A percentile compares a stretch with the other conserved stretches of the same genome.
phyloP scores from a whole-genome alignment of 352 stramenopile genomes.

The Lagenidium sp. region DNA sequence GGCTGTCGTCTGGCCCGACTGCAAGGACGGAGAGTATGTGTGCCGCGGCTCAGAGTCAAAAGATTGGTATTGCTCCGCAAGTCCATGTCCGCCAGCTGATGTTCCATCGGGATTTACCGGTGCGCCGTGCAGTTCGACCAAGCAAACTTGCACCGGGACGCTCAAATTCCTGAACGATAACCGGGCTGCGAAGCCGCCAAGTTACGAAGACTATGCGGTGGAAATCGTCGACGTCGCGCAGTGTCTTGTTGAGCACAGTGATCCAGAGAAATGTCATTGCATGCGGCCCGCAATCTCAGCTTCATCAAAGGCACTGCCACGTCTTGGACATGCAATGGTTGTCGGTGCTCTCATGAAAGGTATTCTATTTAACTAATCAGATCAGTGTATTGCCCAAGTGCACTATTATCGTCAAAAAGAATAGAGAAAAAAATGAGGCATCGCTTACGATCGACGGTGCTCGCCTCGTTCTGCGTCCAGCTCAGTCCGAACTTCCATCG shows the following conservation, averaged over 20 bases:
- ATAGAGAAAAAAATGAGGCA: no score
- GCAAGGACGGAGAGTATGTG: slow-evolving; percentile 40
- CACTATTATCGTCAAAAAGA: no score
- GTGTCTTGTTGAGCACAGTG: slow-evolving; percentile 24
- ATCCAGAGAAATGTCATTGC: slow-evolving; percentile 34
- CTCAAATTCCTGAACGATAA: slow-evolving; percentile 78
- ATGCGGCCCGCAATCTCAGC: slow-evolving; percentile 20
- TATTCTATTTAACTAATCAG: no score
- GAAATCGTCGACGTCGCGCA: slow-evolving; percentile 55
- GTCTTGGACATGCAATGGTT: no score
- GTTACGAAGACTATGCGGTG: slow-evolving; percentile 57
- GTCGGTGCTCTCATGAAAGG: no score
- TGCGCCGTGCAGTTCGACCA: slow-evolving; percentile 37
- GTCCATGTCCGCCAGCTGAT: slow-evolving; percentile 23
- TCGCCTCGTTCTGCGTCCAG: slow-evolving; percentile 45
- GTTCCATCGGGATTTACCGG: slow-evolving; percentile 53
- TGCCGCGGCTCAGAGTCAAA: slow-evolving; percentile 26
- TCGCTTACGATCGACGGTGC: no score
- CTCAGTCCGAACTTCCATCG: slow-evolving; percentile 69
- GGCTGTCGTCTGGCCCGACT: slow-evolving; percentile 44
- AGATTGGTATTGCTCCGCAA: slow-evolving; percentile 51
- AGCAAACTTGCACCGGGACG: slow-evolving; percentile 43
- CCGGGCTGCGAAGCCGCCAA: slow-evolving; percentile 57
- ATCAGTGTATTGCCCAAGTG: no score
- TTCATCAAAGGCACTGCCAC: no score